These are phyloP conservation scores for Cardamine chenopodiifolia DNA, from an alignment of 345 rosid species.

Conservation along the genomic window DNA sequence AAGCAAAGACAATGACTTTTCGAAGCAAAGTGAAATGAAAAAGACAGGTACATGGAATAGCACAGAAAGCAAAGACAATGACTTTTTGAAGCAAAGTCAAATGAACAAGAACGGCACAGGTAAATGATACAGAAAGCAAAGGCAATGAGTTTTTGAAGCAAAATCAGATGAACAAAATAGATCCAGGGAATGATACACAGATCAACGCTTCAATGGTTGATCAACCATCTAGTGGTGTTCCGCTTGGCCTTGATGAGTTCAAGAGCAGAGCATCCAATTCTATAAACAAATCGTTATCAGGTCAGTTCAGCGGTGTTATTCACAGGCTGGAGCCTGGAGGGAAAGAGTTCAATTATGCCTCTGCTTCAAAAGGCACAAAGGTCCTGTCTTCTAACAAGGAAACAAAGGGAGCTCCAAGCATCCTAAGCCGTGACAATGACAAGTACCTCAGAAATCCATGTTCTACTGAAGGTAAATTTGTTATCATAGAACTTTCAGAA, in stretches of 20 bases:
- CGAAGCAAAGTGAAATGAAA: slow-evolving; percentile 15
- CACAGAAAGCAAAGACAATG: slow-evolving; percentile 1
- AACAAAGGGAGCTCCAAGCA: slow-evolving; percentile 85
- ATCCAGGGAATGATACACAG: slow-evolving; percentile 35
- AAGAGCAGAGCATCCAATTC: slow-evolving; percentile 76
- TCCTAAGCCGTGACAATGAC: slow-evolving; percentile 79
- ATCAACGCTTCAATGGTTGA: slow-evolving; percentile 46
- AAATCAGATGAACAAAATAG: slow-evolving; percentile 18
- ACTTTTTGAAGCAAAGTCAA: slow-evolving; percentile 2
- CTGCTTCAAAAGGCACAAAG: slow-evolving; percentile 89
- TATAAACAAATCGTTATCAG: slow-evolving; percentile 61
- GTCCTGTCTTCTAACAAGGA: slow-evolving; percentile 85
- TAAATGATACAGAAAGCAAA: slow-evolving; percentile 3
- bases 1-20: slow-evolving; percentile 22
- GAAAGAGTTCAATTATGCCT: slow-evolving; percentile 84
- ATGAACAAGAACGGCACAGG: neutral
- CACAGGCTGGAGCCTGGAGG: slow-evolving; percentile 95
- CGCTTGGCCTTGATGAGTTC: slow-evolving; percentile 87
- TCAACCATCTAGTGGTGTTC: slow-evolving; percentile 58
- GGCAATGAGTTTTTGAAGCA: neutral
- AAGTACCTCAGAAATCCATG: slow-evolving; percentile 95
- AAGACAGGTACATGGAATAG: slow-evolving; percentile 29
- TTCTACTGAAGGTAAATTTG: slow-evolving; percentile 85
- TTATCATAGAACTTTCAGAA: slow-evolving; percentile 86
- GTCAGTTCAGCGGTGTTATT: slow-evolving; percentile 63